phyloP scores from a whole-genome alignment of 257 asterid species.

The Nicotiana undulata region DNA sequence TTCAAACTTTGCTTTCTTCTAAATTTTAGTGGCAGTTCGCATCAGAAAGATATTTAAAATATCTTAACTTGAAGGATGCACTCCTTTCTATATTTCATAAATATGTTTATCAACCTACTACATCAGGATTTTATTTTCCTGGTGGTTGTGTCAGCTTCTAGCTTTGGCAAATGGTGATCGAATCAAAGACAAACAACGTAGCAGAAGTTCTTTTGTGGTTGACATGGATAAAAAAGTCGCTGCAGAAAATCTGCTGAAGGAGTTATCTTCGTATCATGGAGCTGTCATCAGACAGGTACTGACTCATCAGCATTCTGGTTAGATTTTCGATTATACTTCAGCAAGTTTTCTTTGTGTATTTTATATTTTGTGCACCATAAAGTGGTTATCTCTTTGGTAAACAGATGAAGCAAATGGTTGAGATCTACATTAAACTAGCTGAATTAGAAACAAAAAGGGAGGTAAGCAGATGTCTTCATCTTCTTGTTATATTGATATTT shows the following conservation, averaged over 20 bases:
- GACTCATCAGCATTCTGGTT: constrained; percentile 11
- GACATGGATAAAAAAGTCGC: constrained; percentile 93
- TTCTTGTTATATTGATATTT: constrained; percentile 8
- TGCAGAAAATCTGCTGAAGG: constrained; percentile 82
- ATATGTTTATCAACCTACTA: background rate
- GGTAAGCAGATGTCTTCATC: constrained; percentile 35
- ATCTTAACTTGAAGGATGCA: background rate
- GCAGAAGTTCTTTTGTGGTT: constrained; percentile 87
- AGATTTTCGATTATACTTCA: constrained; percentile 7
- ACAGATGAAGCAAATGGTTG: constrained; percentile 98
- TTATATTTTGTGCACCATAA: constrained; percentile 8
- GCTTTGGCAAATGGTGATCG: constrained; percentile 98
- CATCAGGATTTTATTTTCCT: constrained; percentile 12
- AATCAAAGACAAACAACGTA: constrained; percentile 94
- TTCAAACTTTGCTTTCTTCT: background rate
- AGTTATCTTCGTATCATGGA: constrained; percentile 71
- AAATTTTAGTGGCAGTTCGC: background rate
- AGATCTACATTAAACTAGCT: constrained; percentile 94
- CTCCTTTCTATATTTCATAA: background rate
- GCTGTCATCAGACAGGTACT: constrained; percentile 67
- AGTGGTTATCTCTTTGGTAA: constrained; percentile 16
- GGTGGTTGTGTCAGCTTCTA: constrained; percentile 51
- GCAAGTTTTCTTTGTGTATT: constrained; percentile 2
- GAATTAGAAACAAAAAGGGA: constrained; percentile 93
- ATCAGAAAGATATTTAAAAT: background rate